Evolutionary conservation across 768 basidiomycete genomes (phyloP).

Genomic region (Mycena maculata): DNA sequence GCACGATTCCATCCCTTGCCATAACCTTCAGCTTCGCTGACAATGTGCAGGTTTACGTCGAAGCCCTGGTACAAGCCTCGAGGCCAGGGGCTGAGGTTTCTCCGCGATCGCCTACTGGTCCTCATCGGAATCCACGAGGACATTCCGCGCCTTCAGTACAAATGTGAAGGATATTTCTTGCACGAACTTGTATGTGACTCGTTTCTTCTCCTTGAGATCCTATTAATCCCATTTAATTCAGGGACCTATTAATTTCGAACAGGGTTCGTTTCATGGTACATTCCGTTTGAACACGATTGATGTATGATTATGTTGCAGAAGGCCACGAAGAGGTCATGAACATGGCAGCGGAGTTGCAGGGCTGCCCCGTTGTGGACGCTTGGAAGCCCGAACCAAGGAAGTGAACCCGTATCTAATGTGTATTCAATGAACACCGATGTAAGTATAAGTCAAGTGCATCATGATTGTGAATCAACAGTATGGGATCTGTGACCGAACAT

Average conservation of each 20-base stretch:
- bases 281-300: not conserved
- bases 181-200: slow-evolving; percentile 51
- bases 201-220: not conserved
- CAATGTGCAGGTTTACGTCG: slow-evolving; percentile 44
- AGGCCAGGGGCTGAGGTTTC: slow-evolving; percentile 40
- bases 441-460: too few species aligned
- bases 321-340: slow-evolving; percentile 56
- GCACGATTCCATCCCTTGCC: slow-evolving; percentile 32
- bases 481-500: too few species aligned
- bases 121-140: slow-evolving; percentile 49
- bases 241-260: slow-evolving; percentile 54
- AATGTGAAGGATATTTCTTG: slow-evolving; percentile 54
- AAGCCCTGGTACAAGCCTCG: slow-evolving; percentile 62
- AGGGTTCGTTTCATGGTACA: slow-evolving; percentile 40
- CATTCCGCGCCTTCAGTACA: slow-evolving; percentile 53
- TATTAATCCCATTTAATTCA: slow-evolving; percentile 22
- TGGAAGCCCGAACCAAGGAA: slow-evolving; percentile 31
- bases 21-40: not conserved
- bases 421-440: too few species aligned
- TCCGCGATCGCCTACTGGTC: slow-evolving; percentile 48
- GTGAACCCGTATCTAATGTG: too few species aligned
- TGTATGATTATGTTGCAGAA: slow-evolving; percentile 28
- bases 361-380: slow-evolving; percentile 54
- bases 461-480: too few species aligned
- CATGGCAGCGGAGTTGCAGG: slow-evolving; percentile 55